Conservation (phyloP, 2,329 filamentous ascomycete species). For the Chrysosporium keratinophilum region DNA sequence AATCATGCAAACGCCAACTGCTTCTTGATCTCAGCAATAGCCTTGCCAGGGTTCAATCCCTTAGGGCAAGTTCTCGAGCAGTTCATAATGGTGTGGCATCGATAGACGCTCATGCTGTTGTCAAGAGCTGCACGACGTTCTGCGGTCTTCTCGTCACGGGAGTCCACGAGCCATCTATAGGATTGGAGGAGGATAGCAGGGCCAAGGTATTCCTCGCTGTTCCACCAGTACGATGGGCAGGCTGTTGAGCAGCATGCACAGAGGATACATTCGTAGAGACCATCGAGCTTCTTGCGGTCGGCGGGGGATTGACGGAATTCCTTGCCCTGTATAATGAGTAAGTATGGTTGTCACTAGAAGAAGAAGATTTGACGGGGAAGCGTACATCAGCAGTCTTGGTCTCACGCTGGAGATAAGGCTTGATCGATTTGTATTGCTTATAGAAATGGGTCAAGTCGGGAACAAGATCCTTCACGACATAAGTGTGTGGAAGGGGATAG, state of each 20-base stretch:
- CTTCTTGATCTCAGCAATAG: constrained; percentile 99
- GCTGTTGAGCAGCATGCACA: constrained; percentile 99
- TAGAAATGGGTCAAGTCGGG: constrained; percentile 98
- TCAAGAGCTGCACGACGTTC: constrained; percentile 86
- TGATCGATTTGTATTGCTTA: constrained; percentile 99
- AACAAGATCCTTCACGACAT: constrained; percentile 97
- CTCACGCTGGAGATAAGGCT: constrained; percentile 91
- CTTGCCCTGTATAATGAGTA: constrained; percentile 54
- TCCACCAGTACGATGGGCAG: constrained; percentile 99
- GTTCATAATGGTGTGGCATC: constrained; percentile 98
- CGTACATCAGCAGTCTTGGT: constrained; percentile 73
- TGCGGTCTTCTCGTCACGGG: constrained; percentile 77
- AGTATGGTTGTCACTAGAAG: constrained; percentile 13
- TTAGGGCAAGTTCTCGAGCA: constrained; percentile 97
- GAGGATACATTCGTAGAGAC: constrained; percentile 97
- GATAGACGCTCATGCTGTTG: constrained; percentile 98
- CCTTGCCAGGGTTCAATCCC: constrained; percentile 89
- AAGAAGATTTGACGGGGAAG: constrained; percentile 17
- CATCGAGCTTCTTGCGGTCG: constrained; percentile 93
- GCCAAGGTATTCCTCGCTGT: constrained; percentile 95
- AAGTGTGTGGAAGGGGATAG: constrained; percentile 96
- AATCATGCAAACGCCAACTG: constrained; percentile 53
- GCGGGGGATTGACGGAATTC: constrained; percentile 85
- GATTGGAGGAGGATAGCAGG: constrained; percentile 94
- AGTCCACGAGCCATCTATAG: constrained; percentile 94